These are phyloP conservation scores for Vigna unguiculata DNA, from an alignment of 306 rosid genomes.

Conservation along the genomic window DNA sequence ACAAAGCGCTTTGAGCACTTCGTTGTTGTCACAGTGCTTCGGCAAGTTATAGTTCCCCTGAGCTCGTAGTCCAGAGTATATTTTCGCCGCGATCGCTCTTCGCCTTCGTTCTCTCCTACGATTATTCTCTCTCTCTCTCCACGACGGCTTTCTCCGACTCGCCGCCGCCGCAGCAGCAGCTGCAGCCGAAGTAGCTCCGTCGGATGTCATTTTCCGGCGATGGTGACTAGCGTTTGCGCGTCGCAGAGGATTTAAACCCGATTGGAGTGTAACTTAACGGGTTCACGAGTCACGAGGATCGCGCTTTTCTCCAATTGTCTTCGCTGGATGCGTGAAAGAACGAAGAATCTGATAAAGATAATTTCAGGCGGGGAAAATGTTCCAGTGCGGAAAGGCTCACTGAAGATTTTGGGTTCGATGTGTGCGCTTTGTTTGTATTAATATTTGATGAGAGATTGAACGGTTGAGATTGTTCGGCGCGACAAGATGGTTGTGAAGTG, in stretches of 20 bases:
- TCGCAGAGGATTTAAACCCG: constrained; percentile 55
- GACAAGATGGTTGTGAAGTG: background rate
- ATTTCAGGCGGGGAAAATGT: background rate
- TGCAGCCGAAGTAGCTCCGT: constrained; percentile 69
- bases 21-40: constrained; percentile 87
- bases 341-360: constrained; percentile 46
- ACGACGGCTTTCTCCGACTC: constrained; percentile 79
- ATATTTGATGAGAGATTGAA: background rate
- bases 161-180: constrained; percentile 41
- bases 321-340: constrained; percentile 57
- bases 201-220: constrained; percentile 76
- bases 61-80: constrained; percentile 80
- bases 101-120: constrained; percentile 79
- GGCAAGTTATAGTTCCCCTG: constrained; percentile 86
- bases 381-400: background rate
- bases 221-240: constrained; percentile 16
- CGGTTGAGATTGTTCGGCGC: constrained; percentile 25
- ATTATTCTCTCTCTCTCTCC: constrained; percentile 93
- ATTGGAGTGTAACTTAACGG: background rate
- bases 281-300: constrained; percentile 65
- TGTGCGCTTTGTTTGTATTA: background rate
- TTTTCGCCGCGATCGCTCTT: constrained; percentile 83
- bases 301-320: constrained; percentile 46
- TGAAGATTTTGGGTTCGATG: background rate
- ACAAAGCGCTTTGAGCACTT: constrained; percentile 87